These are phyloP conservation scores for Daedaleopsis nitida DNA, from an alignment of 768 basidiomycete species.

Conservation along the genomic window DNA sequence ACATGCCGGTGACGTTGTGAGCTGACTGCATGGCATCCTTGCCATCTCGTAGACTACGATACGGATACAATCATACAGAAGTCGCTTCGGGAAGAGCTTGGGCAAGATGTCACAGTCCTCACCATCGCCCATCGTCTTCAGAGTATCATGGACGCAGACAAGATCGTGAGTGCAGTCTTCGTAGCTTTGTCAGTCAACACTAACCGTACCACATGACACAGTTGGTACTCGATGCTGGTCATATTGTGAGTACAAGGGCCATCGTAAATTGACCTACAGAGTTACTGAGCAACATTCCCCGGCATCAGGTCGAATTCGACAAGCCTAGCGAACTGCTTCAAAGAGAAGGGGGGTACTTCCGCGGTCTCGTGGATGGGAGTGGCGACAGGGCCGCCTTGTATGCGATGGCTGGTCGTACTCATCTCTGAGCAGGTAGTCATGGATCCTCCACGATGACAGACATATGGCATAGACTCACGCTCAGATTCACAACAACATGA, in stretches of 20 bases:
- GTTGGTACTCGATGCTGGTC: constrained; percentile 48
- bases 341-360: constrained; percentile 49
- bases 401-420: constrained; percentile 33
- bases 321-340: constrained; percentile 49
- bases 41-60: constrained; percentile 47
- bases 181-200: background rate
- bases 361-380: constrained; percentile 57
- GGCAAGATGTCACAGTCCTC: constrained; percentile 48
- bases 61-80: constrained; percentile 61
- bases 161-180: constrained; percentile 41
- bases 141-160: constrained; percentile 65
- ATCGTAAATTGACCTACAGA: background rate
- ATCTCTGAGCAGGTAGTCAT: too few species aligned
- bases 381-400: constrained; percentile 50
- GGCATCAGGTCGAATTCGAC: constrained; percentile 48
- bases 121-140: constrained; percentile 61
- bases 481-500: too few species aligned
- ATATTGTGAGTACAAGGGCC: constrained; percentile 33
- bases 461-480: too few species aligned
- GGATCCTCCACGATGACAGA: too few species aligned
- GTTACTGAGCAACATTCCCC: background rate
- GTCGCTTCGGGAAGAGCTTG: constrained; percentile 50
- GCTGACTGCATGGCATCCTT: background rate
- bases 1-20: background rate
- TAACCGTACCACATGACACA: constrained; percentile 10